Conservation (phyloP, 2,329 filamentous ascomycete genomes). For the Venturia asperata region DNA sequence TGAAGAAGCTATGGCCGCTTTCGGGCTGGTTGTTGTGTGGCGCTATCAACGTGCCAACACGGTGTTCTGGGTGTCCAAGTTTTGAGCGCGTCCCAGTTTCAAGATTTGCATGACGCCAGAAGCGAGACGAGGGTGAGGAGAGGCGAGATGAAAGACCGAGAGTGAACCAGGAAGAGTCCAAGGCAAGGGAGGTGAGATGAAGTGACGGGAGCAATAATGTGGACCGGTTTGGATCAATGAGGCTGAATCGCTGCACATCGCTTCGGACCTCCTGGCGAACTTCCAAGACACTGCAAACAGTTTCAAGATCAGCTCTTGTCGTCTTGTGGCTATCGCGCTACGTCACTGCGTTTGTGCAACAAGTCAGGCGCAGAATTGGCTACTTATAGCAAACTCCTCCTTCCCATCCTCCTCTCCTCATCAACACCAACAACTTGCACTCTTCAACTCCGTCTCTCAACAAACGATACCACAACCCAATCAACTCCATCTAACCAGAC, state of each 20-base stretch:
- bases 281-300: conserved; percentile 6
- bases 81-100: conserved; percentile 4
- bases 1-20: background rate
- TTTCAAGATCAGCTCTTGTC: conserved; percentile 6
- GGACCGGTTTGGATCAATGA: conserved; percentile 1
- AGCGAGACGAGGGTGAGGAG: background rate
- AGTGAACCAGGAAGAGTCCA: background rate
- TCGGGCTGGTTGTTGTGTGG: background rate
- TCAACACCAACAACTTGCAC: background rate
- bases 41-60: background rate
- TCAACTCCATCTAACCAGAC: background rate
- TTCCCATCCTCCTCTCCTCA: background rate
- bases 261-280: conserved; percentile 5
- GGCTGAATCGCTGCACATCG: conserved; percentile 9
- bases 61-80: conserved; percentile 5
- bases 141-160: background rate
- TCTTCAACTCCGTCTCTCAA: background rate
- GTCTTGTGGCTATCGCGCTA: background rate
- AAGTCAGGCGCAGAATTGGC: background rate
- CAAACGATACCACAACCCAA: background rate
- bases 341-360: background rate
- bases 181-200: background rate
- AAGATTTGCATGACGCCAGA: conserved; percentile 3
- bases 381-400: conserved; percentile 12
- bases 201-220: background rate